Percentiles rank a stretch among this genome's conserved stretches.
Conservation (phyloP, 2,329 filamentous ascomycete species). For the Fusarium virguliforme region DNA sequence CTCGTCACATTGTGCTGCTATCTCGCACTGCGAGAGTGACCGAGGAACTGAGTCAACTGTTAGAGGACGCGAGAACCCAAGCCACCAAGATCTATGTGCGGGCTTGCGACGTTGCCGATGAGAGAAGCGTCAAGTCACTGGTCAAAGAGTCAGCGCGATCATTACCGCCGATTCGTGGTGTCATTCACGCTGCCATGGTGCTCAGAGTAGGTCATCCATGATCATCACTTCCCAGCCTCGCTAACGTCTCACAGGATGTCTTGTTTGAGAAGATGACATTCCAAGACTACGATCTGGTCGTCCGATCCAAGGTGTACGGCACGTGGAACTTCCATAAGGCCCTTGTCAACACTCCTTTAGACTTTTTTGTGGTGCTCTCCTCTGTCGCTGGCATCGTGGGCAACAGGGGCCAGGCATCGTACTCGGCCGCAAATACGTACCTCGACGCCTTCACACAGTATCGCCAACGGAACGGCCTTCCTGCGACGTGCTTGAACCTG, state of each 20-base stretch:
- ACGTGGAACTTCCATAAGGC: constrained; percentile 10
- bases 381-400: neutral
- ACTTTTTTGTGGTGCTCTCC: constrained; percentile 1
- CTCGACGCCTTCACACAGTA: neutral
- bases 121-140: neutral
- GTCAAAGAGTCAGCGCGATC: neutral
- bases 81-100: neutral
- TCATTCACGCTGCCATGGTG: constrained; percentile 6
- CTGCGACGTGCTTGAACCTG: neutral
- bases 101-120: neutral
- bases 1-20: constrained; percentile 61
- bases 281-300: neutral
- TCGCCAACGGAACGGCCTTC: neutral
- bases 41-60: neutral
- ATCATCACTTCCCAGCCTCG: neutral
- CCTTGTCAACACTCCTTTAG: neutral
- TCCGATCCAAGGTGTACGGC: constrained; percentile 2
- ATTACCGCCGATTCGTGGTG: neutral
- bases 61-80: neutral
- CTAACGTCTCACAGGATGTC: neutral
- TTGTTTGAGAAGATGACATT: constrained; percentile 8
- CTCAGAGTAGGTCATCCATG: neutral
- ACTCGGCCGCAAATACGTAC: neutral
- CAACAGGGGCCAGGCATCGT: neutral
- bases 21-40: constrained; percentile 12